Conservation (phyloP, 176 grass and related monocot species). For the Aegilops longissima region DNA sequence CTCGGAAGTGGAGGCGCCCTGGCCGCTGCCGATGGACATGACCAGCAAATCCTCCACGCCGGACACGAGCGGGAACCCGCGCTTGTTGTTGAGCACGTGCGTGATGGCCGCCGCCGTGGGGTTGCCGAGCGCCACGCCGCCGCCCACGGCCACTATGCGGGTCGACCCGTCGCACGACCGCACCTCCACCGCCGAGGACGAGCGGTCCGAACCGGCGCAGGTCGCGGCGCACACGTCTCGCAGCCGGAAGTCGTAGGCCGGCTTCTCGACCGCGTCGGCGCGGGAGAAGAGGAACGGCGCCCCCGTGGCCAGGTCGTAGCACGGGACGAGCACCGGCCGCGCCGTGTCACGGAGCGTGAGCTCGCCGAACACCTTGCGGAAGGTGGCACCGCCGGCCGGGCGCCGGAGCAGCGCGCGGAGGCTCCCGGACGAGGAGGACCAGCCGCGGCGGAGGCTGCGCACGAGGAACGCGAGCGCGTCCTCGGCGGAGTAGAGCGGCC, state of each 20-base stretch:
- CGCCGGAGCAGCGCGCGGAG: constrained; percentile 56
- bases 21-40: constrained; percentile 67
- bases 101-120: constrained; percentile 94
- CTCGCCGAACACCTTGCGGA: constrained; percentile 61
- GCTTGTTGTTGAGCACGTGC: constrained; percentile 96
- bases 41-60: constrained; percentile 79
- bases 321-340: constrained; percentile 77
- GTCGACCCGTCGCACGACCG: constrained; percentile 63
- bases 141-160: constrained; percentile 63
- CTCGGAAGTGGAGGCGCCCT: constrained; percentile 37
- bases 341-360: constrained; percentile 69
- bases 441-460: constrained; percentile 28
- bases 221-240: constrained; percentile 80
- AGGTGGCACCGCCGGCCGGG: constrained; percentile 8
- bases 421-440: neutral
- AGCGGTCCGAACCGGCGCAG: constrained; percentile 39
- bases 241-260: constrained; percentile 74
- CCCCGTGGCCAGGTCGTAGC: constrained; percentile 76
- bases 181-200: constrained; percentile 37
- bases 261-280: constrained; percentile 71
- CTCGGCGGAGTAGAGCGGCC: constrained; percentile 70
- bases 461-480: constrained; percentile 75
- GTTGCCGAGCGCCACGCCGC: constrained; percentile 75
- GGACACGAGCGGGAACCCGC: constrained; percentile 64
- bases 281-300: constrained; percentile 85